Percentiles rank a stretch among this genome's conserved stretches.
These are phyloP conservation scores for Hortiboletus rubellus DNA, from an alignment of 1,284 basidiomycete species.

Conservation along the genomic window DNA sequence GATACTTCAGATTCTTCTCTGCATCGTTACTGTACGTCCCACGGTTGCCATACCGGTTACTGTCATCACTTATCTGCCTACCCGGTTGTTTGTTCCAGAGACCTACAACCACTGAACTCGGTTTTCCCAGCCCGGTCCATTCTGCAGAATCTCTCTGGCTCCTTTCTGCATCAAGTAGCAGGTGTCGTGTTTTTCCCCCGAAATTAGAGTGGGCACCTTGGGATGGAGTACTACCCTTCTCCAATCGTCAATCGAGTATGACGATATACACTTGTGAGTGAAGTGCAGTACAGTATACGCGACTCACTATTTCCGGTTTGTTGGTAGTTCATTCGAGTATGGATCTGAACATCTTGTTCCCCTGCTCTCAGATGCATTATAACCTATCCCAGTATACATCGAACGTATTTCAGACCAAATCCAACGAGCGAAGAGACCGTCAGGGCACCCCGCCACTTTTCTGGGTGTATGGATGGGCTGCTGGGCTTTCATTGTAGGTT, in stretches of 20 bases:
- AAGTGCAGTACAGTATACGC: background rate
- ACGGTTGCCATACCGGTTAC: background rate
- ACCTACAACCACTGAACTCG: constrained; percentile 19
- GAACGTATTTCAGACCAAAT: constrained; percentile 49
- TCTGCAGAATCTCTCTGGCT: constrained; percentile 52
- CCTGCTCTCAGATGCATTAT: background rate
- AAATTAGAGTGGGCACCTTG: background rate
- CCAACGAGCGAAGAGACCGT: constrained; percentile 53
- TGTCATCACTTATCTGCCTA: constrained; percentile 25
- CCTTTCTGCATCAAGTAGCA: background rate
- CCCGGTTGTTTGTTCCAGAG: background rate
- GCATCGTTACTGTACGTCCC: constrained; percentile 43
- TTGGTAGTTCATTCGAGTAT: constrained; percentile 44
- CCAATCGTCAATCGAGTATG: no score
- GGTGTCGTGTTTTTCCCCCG: background rate
- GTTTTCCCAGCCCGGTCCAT: constrained; percentile 55
- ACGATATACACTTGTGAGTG: constrained; percentile 40
- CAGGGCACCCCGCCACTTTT: constrained; percentile 54
- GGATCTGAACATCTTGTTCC: no score
- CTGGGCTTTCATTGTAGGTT: constrained; percentile 47
- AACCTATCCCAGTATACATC: constrained; percentile 39
- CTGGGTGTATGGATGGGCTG: constrained; percentile 66
- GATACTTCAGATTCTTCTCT: constrained; percentile 43
- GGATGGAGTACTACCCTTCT: no score
- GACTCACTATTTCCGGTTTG: constrained; percentile 4